phyloP scores from a whole-genome alignment of 2,329 filamentous ascomycete species.

The Colletotrichum sp. region DNA sequence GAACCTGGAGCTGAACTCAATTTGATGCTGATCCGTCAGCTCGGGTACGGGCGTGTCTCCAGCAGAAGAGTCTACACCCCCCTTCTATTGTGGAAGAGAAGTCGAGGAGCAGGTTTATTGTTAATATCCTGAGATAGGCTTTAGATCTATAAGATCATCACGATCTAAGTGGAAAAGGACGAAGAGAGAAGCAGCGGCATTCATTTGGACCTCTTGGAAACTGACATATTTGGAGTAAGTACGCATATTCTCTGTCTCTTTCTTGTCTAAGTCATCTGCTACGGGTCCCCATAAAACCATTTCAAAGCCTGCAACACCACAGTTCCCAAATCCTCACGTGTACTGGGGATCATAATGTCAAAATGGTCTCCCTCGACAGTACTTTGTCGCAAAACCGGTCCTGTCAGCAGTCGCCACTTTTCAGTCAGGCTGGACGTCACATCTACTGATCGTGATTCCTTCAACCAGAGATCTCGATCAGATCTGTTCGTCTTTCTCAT shows the following conservation, averaged over 20 bases:
- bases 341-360: neutral
- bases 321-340: neutral
- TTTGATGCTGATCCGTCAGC: neutral
- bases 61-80: neutral
- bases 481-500: neutral
- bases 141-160: neutral
- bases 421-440: neutral
- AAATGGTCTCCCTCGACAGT: neutral
- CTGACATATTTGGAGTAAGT: fast-evolving
- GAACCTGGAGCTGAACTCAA: neutral
- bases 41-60: neutral
- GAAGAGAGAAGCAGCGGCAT: neutral
- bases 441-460: neutral
- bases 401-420: neutral
- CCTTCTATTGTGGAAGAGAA: neutral
- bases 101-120: neutral
- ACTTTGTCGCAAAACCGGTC: neutral
- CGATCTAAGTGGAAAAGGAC: fast-evolving
- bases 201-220: neutral
- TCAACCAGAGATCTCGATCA: neutral
- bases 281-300: neutral
- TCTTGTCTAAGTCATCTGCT: neutral
- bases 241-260: neutral
- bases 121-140: neutral
- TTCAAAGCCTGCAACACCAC: neutral